Evolutionary conservation across 441 rosid genomes (phyloP), one percentile per base, ranked within the genome.

Genomic region (Theobroma grandiflorum): DNA sequence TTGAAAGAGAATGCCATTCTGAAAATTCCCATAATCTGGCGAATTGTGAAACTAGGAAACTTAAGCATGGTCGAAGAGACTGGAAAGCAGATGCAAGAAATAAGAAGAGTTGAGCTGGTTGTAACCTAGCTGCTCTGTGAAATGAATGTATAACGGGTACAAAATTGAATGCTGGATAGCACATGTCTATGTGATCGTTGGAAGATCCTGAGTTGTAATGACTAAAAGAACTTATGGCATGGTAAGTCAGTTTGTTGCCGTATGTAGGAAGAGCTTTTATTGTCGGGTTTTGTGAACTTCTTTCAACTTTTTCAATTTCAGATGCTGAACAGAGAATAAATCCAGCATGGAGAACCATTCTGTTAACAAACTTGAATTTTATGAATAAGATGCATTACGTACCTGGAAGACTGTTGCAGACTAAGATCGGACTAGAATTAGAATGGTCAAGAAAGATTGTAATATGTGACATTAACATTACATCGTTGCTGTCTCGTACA

Each of bases 41-140:
- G 20, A 79, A 49, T 70, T 55, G 74, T 72, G 85, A 84, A 81
- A 74, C 81, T 53, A 45, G 63, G 20, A 83, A 81, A 58, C 12
- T 77, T 55, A 87, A 79, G 62, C 81, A 81, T 71, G 86, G 88
- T 69, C 79, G 84, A 70, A 87, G 97, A 85, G 87, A 93, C 70
- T 92, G 97, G 97, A 93, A 93, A 85, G 92, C 91, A 72, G 97
- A 92, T 73, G 97, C 97, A 64, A 89, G 97, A 82, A 90, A 83
- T 49, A 86, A 85, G 81, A 87, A 83, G 84, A 75, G 76, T 50
- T 87, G 78, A 84, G 38, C 57, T 49, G 80, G 69, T 69, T 68
- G n/a, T 59, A 58, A 26, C 22, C 70, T 35, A 33, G 74, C 2
- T 72, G 63, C 57, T 71, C 8, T 78, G 9, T 66, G 52, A 47